A percentile compares a stretch with the other conserved stretches of the same genome.
Conservation (phyloP, 2,329 filamentous ascomycete species). For the Triangularia setosa region DNA sequence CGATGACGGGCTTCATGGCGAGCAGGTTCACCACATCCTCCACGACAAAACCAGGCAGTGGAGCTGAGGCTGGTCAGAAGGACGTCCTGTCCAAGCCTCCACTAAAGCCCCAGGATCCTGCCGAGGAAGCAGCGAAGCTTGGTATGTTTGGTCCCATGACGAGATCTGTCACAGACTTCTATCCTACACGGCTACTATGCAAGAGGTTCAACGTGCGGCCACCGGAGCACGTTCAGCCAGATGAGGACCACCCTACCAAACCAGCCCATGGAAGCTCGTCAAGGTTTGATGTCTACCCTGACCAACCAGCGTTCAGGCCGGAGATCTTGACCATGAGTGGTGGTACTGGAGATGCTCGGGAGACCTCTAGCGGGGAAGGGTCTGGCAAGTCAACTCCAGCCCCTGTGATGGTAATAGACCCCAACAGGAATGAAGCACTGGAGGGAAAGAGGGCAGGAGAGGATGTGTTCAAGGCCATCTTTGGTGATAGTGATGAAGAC, state of each 20-base stretch:
- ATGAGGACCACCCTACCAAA: constrained; percentile 37
- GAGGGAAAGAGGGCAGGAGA: constrained; percentile 72
- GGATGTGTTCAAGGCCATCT: constrained; percentile 86
- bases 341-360: not conserved
- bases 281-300: constrained; percentile 21
- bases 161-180: constrained; percentile 65
- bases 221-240: constrained; percentile 62
- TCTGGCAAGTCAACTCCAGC: constrained; percentile 7
- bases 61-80: constrained; percentile 20
- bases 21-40: constrained; percentile 80
- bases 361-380: not conserved
- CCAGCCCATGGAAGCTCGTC: constrained; percentile 16
- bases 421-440: constrained; percentile 72
- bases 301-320: constrained; percentile 14
- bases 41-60: constrained; percentile 30
- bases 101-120: constrained; percentile 66
- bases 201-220: constrained; percentile 89
- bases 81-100: constrained; percentile 44
- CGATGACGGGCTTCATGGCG: constrained; percentile 88
- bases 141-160: constrained; percentile 95
- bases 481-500: constrained; percentile 80
- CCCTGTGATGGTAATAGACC: constrained; percentile 49
- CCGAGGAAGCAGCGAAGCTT: constrained; percentile 79
- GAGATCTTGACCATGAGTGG: constrained; percentile 6
- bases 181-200: constrained; percentile 80